phyloP scores from a whole-genome alignment of 768 basidiomycete species.

The Chalciporus sphaerocephalus region DNA sequence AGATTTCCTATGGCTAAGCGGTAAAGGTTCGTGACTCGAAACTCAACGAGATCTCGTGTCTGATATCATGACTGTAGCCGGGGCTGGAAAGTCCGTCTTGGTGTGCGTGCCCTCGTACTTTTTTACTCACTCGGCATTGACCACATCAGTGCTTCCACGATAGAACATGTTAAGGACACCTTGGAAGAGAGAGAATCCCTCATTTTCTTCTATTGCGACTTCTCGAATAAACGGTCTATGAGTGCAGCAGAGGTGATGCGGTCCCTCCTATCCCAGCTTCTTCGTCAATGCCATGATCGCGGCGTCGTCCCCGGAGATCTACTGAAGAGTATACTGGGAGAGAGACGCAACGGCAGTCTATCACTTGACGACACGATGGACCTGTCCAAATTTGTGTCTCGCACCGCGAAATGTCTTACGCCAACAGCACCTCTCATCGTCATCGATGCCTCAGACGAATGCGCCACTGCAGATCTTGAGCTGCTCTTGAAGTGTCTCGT shows the following conservation, averaged over 20 bases:
- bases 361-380: slow-evolving; percentile 1
- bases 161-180: slow-evolving; percentile 2
- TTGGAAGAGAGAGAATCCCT: not conserved
- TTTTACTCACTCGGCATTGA: too few species aligned
- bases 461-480: slow-evolving; percentile 3
- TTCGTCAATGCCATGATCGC: not conserved
- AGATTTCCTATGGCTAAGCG: slow-evolving; percentile 13
- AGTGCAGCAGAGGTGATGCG: slow-evolving; percentile 10
- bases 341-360: not conserved
- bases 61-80: slow-evolving; percentile 6
- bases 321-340: not conserved
- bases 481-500: slow-evolving; percentile 10
- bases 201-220: slow-evolving; percentile 20
- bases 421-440: slow-evolving; percentile 7
- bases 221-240: slow-evolving; percentile 4
- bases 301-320: not conserved
- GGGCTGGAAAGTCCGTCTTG: slow-evolving; percentile 18
- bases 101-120: slow-evolving; percentile 4
- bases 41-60: not conserved
- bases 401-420: not conserved
- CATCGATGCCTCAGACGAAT: slow-evolving; percentile 23
- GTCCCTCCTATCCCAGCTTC: slow-evolving; percentile 14
- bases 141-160: not conserved
- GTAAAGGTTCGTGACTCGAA: slow-evolving; percentile 11
- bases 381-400: slow-evolving; percentile 4